phyloP scores from a whole-genome alignment of 305 asterid genomes.

The Andrographis paniculata region DNA sequence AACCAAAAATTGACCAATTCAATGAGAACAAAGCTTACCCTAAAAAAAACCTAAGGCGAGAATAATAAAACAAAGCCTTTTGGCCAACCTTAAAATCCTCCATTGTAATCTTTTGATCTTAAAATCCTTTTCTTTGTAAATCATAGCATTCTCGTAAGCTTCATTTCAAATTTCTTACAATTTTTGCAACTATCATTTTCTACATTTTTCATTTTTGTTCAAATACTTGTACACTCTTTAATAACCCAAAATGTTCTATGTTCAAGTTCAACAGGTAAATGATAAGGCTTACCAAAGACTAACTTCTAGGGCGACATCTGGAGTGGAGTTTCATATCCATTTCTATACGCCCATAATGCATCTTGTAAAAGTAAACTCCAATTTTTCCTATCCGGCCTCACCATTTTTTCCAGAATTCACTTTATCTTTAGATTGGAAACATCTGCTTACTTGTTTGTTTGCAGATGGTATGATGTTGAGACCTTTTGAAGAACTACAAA shows the following conservation, averaged over 20 bases:
- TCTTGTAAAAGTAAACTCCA: too few relatives aligned
- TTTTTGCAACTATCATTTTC: conserved; percentile 1
- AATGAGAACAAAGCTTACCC: conserved; percentile 2
- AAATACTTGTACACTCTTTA: not conserved
- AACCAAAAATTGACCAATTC: not conserved
- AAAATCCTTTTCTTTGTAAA: not conserved
- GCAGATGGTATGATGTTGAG: too few relatives aligned
- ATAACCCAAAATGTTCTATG: not conserved
- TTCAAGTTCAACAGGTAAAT: conserved; percentile 3
- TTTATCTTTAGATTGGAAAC: too few relatives aligned
- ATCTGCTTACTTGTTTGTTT: too few relatives aligned
- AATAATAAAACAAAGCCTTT: not conserved
- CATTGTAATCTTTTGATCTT: not conserved
- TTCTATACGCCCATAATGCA: too few relatives aligned
- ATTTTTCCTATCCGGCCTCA: too few relatives aligned
- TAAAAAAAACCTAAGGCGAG: not conserved
- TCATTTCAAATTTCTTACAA: conserved; percentile 1
- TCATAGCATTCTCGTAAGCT: not conserved
- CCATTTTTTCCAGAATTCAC: too few relatives aligned
- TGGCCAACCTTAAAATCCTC: not conserved
- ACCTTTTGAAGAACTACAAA: too few relatives aligned
- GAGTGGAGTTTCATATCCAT: not conserved
- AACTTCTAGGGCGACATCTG: not conserved
- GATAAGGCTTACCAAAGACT: conserved; percentile 3
- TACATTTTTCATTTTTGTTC: not conserved